phyloP scores from a whole-genome alignment of 305 asterid genomes.

The Plantago coronopus region DNA sequence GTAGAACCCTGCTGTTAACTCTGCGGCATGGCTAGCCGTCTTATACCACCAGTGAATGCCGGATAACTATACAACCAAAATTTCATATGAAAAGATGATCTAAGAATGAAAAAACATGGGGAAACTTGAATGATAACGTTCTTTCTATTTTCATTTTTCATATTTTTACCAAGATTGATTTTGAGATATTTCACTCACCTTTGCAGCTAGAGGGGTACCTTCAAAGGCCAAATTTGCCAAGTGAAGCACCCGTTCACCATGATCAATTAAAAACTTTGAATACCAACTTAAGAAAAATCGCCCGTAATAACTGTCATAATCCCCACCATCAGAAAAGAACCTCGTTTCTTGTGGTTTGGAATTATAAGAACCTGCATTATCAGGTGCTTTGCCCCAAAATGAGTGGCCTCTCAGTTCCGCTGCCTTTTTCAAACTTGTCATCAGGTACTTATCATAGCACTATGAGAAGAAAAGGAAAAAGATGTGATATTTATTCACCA shows the following conservation, averaged over 20 bases:
- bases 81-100: not conserved
- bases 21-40: constrained; percentile 85
- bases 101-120: not conserved
- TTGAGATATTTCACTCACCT: constrained; percentile 36
- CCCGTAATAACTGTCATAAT: constrained; percentile 68
- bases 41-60: constrained; percentile 90
- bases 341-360: constrained; percentile 71
- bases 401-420: constrained; percentile 66
- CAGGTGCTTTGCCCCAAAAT: constrained; percentile 67
- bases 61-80: constrained; percentile 47
- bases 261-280: constrained; percentile 60
- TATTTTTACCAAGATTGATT: not conserved
- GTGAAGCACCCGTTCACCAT: constrained; percentile 63
- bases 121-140: not conserved
- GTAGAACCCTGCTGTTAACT: constrained; percentile 75
- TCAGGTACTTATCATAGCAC: constrained; percentile 76
- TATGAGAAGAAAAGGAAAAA: constrained; percentile 20
- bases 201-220: constrained; percentile 62
- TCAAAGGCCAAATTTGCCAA: constrained; percentile 72
- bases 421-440: constrained; percentile 57
- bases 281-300: constrained; percentile 73
- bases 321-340: constrained; percentile 78
- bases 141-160: not conserved
- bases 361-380: constrained; percentile 62
- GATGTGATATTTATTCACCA: not conserved